These are phyloP conservation scores for Epicoccum sorghinum DNA, from an alignment of 2,329 filamentous ascomycete genomes.

Conservation along the genomic window DNA sequence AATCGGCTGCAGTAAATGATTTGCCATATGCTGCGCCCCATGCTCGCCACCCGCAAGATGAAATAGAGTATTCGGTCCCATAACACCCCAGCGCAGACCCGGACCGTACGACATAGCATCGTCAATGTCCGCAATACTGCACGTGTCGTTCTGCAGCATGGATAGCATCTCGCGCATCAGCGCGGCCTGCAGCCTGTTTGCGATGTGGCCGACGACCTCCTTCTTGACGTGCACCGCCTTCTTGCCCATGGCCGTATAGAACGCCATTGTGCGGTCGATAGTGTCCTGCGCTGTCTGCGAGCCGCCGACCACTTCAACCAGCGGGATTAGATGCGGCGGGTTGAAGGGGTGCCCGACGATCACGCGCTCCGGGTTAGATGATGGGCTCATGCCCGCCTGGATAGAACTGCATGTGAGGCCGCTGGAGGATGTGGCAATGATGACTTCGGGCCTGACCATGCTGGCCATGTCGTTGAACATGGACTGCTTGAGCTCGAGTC, in stretches of 20 bases:
- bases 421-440: conserved; percentile 51
- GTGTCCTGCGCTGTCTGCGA: conserved; percentile 24
- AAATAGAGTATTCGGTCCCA: conserved; percentile 22
- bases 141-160: conserved; percentile 20
- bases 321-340: conserved; percentile 56
- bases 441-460: conserved; percentile 35
- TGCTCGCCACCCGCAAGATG: conserved; percentile 25
- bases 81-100: conserved; percentile 25
- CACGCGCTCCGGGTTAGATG: conserved; percentile 36
- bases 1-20: conserved; percentile 23
- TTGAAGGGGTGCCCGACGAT: conserved; percentile 56
- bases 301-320: conserved; percentile 53
- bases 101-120: conserved; percentile 24
- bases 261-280: conserved; percentile 40
- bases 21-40: conserved; percentile 24
- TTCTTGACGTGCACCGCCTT: conserved; percentile 39
- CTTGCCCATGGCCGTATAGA: conserved; percentile 52
- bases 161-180: conserved; percentile 25
- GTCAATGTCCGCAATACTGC: conserved; percentile 23
- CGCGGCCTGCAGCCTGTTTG: conserved; percentile 53
- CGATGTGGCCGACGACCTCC: conserved; percentile 53
- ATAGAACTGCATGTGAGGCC: conserved; percentile 46
- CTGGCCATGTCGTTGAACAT: conserved; percentile 47
- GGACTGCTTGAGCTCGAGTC: conserved; percentile 48
- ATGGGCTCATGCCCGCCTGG: conserved; percentile 16